Percentiles rank a stretch among this genome's conserved stretches.
These are phyloP conservation scores for Populus ilicifolia DNA, from an alignment of 345 rosid species.

Conservation along the genomic window DNA sequence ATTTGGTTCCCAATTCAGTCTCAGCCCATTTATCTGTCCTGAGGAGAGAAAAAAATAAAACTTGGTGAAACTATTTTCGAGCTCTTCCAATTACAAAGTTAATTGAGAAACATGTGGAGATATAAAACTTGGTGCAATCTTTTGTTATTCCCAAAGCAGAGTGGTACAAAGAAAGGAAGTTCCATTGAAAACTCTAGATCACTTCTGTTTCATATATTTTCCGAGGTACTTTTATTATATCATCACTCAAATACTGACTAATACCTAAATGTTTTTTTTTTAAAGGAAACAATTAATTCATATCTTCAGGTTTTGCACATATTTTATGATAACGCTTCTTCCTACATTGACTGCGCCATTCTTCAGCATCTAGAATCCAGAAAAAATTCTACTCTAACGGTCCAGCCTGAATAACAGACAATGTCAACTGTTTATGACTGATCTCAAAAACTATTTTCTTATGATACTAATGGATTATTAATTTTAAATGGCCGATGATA, in stretches of 20 bases:
- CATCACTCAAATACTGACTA: not conserved
- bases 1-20: slow-evolving; percentile 93
- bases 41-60: slow-evolving; percentile 34
- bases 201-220: not conserved
- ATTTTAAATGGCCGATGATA: not conserved
- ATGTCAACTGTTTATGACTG: not conserved
- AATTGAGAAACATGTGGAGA: too few relatives aligned
- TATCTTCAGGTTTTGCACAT: not conserved
- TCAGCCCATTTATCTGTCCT: slow-evolving; percentile 99
- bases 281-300: not conserved
- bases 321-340: not conserved
- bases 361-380: not conserved
- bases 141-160: not conserved
- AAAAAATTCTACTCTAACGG: not conserved
- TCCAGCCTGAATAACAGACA: not conserved
- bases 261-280: not conserved
- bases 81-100: not conserved
- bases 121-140: not conserved
- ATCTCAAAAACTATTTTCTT: not conserved
- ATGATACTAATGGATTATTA: not conserved
- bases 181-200: not conserved
- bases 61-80: slow-evolving; percentile 9
- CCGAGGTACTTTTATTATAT: not conserved
- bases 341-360: not conserved
- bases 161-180: not conserved